Evolutionary conservation across 805 yeast genomes (phyloP), one percentile per base, ranked within the genome.

Genomic region (Tetrapisispora iriomotensis): DNA sequence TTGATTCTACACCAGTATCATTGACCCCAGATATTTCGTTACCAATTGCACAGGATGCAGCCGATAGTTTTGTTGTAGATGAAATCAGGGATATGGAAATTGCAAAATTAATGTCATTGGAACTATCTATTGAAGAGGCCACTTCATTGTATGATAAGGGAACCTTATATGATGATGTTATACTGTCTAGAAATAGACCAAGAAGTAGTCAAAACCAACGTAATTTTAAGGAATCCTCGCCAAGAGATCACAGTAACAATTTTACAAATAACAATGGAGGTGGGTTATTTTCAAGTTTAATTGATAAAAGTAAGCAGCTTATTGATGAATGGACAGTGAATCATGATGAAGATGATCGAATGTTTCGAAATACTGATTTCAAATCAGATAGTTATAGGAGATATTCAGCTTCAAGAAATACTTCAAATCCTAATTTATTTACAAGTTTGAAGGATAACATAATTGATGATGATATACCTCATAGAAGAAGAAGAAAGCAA

Each of bases 51-150:
- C 20, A 13, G 26, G 45, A 15, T 20, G 32, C 12, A 43, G 42
- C 29, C 14, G 45, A 37, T n/a, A n/a, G n/a, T 8, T 38, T 27
- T 17, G 38, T 54, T 5, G 55, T 56, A 3, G 62, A 59, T 40
- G 62, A 59, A 37, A 56, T 56, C 2, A 53, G 45, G 37, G 64
- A 59, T 42, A 56, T 58, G 62, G 62, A 59, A 40, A 48, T 59
- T 9, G 62, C 64, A 2, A 49, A 45, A 36, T 36, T 59, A 34
- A 59, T 59, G 64, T 59, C 64, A 0, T 41, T 59, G 32, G 61
- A 54, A 3, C 33, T 50, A 5, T 34, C 52, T 3, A 44, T 54
- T 12, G 51, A 51, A 3, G 39, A 47, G 34, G 58, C 64, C 12
- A 31, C 28, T 6, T n/a, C 36, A 2, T 45, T 39, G 25, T 54